Evolutionary conservation across 495 filamentous ascomycete genomes (phyloP).

Genomic region (Neurospora intermedia): DNA sequence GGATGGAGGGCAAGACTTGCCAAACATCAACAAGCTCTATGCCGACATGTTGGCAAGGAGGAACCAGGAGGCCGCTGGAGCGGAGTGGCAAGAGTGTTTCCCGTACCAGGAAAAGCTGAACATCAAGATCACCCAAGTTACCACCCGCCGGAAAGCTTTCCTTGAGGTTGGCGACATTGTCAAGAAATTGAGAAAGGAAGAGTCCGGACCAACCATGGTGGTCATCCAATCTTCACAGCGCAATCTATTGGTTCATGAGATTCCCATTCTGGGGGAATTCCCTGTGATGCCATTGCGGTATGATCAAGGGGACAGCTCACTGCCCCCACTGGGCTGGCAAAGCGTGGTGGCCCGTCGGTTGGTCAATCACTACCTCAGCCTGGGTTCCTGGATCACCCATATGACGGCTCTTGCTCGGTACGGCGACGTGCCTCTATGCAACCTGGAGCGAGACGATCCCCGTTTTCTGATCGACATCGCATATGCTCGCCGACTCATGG

Average conservation of each 20-base stretch:
- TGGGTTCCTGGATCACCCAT: constrained; percentile 87
- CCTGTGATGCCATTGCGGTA: constrained; percentile 70
- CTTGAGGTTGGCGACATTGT: constrained; percentile 75
- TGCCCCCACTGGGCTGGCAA: constrained; percentile 92
- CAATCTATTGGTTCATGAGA: constrained; percentile 67
- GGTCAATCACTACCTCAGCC: constrained; percentile 78
- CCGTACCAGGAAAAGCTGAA: constrained; percentile 77
- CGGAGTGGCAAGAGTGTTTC: constrained; percentile 68
- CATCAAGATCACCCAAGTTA: constrained; percentile 80
- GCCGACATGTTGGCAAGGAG: constrained; percentile 57
- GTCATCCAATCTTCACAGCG: constrained; percentile 86
- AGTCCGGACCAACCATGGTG: constrained; percentile 63
- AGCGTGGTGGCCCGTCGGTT: constrained; percentile 75
- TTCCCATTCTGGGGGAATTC: constrained; percentile 75
- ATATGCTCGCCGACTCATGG: constrained; percentile 81
- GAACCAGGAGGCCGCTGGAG: constrained; percentile 52
- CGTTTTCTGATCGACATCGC: constrained; percentile 91
- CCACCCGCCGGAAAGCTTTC: constrained; percentile 76
- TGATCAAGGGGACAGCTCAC: constrained; percentile 72
- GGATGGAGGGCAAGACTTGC: constrained; percentile 65
- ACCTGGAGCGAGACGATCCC: constrained; percentile 88
- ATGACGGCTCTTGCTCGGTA: constrained; percentile 78
- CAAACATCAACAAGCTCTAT: constrained; percentile 87
- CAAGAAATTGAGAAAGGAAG: constrained; percentile 80
- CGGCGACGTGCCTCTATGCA: constrained; percentile 89